phyloP scores from a whole-genome alignment of 2,329 filamentous ascomycete species.

The Camptophora hylomeconis region DNA sequence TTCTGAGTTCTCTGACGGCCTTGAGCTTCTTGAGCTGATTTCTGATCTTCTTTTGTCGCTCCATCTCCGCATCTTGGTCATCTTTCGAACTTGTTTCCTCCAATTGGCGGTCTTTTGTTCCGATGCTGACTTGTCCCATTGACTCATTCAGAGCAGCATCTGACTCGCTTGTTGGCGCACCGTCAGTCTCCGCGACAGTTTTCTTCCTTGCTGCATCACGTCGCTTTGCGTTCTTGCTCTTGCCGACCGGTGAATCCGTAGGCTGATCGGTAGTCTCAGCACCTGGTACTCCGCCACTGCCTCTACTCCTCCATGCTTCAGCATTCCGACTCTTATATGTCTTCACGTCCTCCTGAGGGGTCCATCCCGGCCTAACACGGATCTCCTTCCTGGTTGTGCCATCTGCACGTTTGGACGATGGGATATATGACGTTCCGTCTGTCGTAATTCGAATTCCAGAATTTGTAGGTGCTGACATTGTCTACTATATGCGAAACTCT shows the following conservation, averaged over 20 bases:
- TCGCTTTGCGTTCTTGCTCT: conserved; percentile 78
- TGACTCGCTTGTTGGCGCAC: conserved; percentile 16
- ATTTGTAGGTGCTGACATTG: conserved; percentile 11
- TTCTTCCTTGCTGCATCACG: conserved; percentile 47
- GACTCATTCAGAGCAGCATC: neutral
- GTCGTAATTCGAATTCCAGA: conserved; percentile 69
- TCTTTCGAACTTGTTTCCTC: conserved; percentile 7
- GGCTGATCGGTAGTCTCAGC: conserved; percentile 44
- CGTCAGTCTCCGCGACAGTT: conserved; percentile 38
- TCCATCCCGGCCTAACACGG: conserved; percentile 83
- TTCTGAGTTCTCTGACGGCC: conserved; percentile 79
- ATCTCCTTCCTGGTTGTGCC: conserved; percentile 90
- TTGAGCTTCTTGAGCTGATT: conserved; percentile 90
- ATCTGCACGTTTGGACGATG: conserved; percentile 72
- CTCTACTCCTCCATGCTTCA: conserved; percentile 68
- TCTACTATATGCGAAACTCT: too few relatives aligned
- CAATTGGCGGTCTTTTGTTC: conserved; percentile 6
- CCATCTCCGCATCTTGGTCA: conserved; percentile 60
- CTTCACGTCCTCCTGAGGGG: conserved; percentile 88
- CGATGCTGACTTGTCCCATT: conserved; percentile 5
- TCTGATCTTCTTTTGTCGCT: conserved; percentile 84
- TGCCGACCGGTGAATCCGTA: conserved; percentile 38
- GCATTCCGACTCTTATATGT: conserved; percentile 89
- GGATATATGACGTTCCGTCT: conserved; percentile 77
- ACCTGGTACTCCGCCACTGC: conserved; percentile 59